phyloP scores from a whole-genome alignment of 2,329 filamentous ascomycete species.

The Monosporascus cannonballus region DNA sequence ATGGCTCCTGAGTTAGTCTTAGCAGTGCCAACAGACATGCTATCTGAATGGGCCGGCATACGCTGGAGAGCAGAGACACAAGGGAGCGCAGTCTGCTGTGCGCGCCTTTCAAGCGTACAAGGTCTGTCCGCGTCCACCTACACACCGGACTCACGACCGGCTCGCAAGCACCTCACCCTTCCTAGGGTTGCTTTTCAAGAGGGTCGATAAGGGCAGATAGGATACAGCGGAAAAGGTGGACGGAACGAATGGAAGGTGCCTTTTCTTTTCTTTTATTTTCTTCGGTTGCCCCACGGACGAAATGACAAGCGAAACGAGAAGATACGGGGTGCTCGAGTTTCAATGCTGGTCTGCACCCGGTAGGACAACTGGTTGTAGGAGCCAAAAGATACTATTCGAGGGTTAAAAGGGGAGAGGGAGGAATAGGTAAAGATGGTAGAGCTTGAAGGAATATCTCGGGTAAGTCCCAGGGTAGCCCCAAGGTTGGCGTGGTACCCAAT shows the following conservation, averaged over 20 bases:
- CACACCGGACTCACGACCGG: slow-evolving; percentile 17
- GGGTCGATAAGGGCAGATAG: background rate
- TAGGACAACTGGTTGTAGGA: background rate
- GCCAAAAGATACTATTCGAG: background rate
- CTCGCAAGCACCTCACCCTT: slow-evolving; percentile 18
- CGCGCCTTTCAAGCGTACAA: slow-evolving; percentile 17
- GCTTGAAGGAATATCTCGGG: background rate
- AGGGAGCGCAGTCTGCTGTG: slow-evolving; percentile 14
- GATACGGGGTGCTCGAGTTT: background rate
- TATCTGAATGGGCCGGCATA: slow-evolving; percentile 8
- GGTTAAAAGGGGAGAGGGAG: background rate
- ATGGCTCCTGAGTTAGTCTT: slow-evolving; percentile 29
- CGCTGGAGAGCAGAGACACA: slow-evolving; percentile 10
- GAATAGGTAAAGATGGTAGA: background rate
- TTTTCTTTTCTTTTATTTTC: too few species aligned
- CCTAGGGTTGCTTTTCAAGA: slow-evolving; percentile 9
- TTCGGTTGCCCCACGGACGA: too few species aligned
- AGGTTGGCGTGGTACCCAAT: slow-evolving; percentile 13
- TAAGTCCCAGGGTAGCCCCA: slow-evolving; percentile 2
- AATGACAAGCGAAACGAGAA: background rate
- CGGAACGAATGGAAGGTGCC: too few species aligned
- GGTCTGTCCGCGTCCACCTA: slow-evolving; percentile 21
- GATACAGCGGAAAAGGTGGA: background rate
- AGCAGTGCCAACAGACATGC: slow-evolving; percentile 7
- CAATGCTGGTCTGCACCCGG: background rate